Evolutionary conservation across 352 stramenopile genomes (phyloP).

Genomic region (Aphanomyces stellatus): DNA sequence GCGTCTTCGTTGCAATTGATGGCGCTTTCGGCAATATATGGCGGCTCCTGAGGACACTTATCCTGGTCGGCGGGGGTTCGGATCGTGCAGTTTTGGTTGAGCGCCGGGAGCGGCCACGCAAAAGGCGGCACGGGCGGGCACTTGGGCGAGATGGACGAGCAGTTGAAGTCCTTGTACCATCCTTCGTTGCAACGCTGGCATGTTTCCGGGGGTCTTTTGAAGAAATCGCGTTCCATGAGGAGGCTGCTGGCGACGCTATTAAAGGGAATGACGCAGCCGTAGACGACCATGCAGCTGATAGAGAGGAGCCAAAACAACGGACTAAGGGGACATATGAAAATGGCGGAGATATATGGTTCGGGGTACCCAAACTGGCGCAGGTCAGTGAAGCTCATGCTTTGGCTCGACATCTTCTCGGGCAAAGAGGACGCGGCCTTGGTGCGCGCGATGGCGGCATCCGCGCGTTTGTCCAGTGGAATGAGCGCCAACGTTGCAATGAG

Average conservation of each 20-base stretch:
- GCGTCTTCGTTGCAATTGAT: slow-evolving; percentile 72
- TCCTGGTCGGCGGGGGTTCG: slow-evolving; percentile 46
- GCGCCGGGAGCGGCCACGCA: slow-evolving; percentile 55
- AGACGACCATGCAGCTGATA: slow-evolving; percentile 88
- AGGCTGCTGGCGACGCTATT: slow-evolving; percentile 91
- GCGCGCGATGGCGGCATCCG: slow-evolving; percentile 28
- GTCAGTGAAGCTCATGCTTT: slow-evolving; percentile 62
- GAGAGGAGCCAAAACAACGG: slow-evolving; percentile 85
- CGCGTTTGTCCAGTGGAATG: slow-evolving; percentile 69
- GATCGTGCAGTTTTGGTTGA: slow-evolving; percentile 68
- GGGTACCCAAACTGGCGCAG: slow-evolving; percentile 56
- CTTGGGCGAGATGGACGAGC: slow-evolving; percentile 32
- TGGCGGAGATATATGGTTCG: not conserved
- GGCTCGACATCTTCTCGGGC: slow-evolving; percentile 5
- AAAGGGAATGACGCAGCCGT: slow-evolving; percentile 91
- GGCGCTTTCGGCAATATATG: slow-evolving; percentile 46
- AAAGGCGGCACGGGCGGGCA: slow-evolving; percentile 65
- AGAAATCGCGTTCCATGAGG: slow-evolving; percentile 87
- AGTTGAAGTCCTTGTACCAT: slow-evolving; percentile 47
- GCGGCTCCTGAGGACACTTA: slow-evolving; percentile 42
- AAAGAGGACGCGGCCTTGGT: not conserved
- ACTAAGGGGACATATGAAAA: not conserved
- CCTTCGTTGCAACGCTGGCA: slow-evolving; percentile 52
- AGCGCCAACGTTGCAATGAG: slow-evolving; percentile 62
- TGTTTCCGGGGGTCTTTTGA: slow-evolving; percentile 42